Evolutionary conservation across 1,139 yeast genomes (phyloP), one percentile per base, ranked within the genome.

Genomic region (Pichia kudriavzevii): DNA sequence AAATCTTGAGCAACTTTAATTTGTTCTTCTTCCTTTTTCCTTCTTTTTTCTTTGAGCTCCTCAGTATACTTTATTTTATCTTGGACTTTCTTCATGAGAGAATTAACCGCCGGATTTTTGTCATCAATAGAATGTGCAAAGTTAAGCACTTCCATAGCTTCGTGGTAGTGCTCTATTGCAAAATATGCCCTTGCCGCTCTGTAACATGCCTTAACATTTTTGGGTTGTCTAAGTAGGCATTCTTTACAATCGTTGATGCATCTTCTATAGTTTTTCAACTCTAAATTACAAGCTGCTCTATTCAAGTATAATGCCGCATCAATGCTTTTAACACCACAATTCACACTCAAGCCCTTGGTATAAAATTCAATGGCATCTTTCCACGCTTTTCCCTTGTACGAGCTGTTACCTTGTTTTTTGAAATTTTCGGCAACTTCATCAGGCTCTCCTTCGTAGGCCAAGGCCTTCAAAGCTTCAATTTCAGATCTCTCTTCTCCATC

Each of bases 381-480:
- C 58, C 72, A 91, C 47, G 78, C 75, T 47, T 79, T 82, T 7
- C 63, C 64, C 55, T 73, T 79, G 61, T 69, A 91, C 43, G 84
- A 73, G 16, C 85, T 96, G 53, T 93, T 91, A 9, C 98, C 99
- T 55, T 91, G 97, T 44, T 73, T 79, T 47, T 87, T 87, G 64
- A 88, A 91, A 52, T 87, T 87, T 21, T 74, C 69, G 2, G 97
- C 97, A 31, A 88, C 66, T 52, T 91, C 98, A 49, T 81, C 77
- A 0, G 97, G 96, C 43, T 85, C 95, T 23, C 98, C 98, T 34
- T 91, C 98, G 53, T 84, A 88, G 0, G 94, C 96, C 50, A 93
- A 66, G 10, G 95, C 91, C 53, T 78, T 79, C 43, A 91, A 67
- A 0, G 98, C 98, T 53, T 91, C 97, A 16, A 93, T 61, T 35